Evolutionary conservation across 2,329 filamentous ascomycete species (phyloP).

Genomic region (Orbilia blumenaviensis): DNA sequence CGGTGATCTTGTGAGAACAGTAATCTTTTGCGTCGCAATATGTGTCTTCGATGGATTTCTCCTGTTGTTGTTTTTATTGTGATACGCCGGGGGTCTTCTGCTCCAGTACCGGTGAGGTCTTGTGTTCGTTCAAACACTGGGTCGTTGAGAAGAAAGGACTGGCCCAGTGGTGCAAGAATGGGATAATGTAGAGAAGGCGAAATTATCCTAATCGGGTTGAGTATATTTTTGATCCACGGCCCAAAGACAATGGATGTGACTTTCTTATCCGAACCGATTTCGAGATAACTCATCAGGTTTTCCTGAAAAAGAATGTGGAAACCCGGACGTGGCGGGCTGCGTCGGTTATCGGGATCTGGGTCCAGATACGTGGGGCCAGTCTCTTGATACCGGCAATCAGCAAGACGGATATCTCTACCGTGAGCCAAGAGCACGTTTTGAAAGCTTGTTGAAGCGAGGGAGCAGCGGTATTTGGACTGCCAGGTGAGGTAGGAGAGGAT

Average conservation of each 20-base stretch:
- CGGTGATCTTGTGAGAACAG: neutral
- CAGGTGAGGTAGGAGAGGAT: constrained; percentile 16
- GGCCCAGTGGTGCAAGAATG: neutral
- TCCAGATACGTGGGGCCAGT: neutral
- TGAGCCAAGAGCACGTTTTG: neutral
- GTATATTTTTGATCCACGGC: neutral
- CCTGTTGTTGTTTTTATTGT: neutral
- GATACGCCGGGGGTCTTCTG: neutral
- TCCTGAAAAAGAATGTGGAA: neutral
- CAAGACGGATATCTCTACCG: neutral
- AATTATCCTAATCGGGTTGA: neutral
- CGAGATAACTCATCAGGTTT: neutral
- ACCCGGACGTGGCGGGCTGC: neutral
- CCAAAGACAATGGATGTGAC: neutral
- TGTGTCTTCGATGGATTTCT: neutral
- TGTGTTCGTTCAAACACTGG: neutral
- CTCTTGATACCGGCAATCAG: neutral
- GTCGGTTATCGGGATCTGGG: neutral
- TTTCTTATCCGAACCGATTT: neutral
- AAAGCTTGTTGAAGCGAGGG: neutral
- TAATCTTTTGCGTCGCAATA: neutral
- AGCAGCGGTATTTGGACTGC: neutral
- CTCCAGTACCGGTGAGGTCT: neutral
- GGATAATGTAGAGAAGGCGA: neutral
- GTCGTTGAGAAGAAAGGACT: neutral